Evolutionary conservation across 2,329 filamentous ascomycete species (phyloP).

Genomic region (Epichloe brachyelytri): DNA sequence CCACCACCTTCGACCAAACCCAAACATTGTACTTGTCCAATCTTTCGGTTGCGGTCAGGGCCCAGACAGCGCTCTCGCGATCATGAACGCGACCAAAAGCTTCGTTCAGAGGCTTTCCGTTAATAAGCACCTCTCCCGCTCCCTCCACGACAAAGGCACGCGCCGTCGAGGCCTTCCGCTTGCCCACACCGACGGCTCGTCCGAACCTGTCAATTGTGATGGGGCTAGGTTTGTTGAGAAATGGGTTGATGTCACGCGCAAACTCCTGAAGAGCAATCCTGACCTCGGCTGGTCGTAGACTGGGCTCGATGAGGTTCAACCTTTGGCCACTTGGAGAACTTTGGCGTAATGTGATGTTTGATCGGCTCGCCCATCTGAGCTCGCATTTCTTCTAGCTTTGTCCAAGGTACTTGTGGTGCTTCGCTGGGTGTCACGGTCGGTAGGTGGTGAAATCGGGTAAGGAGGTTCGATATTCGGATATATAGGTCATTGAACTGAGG

Average conservation of each 20-base stretch:
- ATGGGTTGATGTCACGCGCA: constrained; percentile 61
- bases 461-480: constrained; percentile 58
- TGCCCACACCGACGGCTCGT: constrained; percentile 65
- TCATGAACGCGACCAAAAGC: constrained; percentile 84
- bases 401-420: constrained; percentile 67
- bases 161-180: constrained; percentile 77
- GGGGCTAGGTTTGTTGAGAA: constrained; percentile 49
- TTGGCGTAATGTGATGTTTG: constrained; percentile 66
- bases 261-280: constrained; percentile 52
- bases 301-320: constrained; percentile 74
- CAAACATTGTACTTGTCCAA: constrained; percentile 97
- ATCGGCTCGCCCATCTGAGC: constrained; percentile 57
- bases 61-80: constrained; percentile 87
- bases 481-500: constrained; percentile 78
- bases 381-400: constrained; percentile 64
- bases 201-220: constrained; percentile 63
- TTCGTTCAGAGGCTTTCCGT: constrained; percentile 72
- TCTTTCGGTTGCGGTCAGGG: constrained; percentile 67
- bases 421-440: constrained; percentile 54
- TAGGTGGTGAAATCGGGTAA: constrained; percentile 59
- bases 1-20: constrained; percentile 78
- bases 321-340: constrained; percentile 65
- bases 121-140: constrained; percentile 78
- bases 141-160: constrained; percentile 85
- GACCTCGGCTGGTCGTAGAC: constrained; percentile 60